Evolutionary conservation across 495 filamentous ascomycete genomes (phyloP).

Genomic region (Polyplosphaeria fusca): DNA sequence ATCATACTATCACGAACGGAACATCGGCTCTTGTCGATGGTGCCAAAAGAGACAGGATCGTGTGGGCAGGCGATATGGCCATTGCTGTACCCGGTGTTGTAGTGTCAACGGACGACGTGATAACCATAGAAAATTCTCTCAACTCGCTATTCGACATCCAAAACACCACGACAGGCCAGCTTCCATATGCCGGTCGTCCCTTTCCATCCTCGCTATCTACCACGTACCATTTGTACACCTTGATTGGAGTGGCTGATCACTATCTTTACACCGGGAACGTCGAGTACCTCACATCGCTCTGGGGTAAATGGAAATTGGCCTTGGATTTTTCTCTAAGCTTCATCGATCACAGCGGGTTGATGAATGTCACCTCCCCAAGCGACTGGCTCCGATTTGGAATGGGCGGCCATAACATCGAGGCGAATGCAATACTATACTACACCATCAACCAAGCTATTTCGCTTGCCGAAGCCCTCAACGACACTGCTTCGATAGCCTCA

Average conservation of each 20-base stretch:
- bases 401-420: constrained; percentile 52
- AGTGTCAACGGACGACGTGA: constrained; percentile 47
- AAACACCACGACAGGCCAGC: constrained; percentile 35
- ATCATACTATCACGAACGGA: constrained; percentile 52
- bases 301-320: constrained; percentile 32
- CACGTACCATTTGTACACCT: constrained; percentile 42
- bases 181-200: constrained; percentile 36
- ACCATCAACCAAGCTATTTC: constrained; percentile 39
- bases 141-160: constrained; percentile 47
- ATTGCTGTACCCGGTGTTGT: constrained; percentile 49
- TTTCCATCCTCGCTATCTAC: constrained; percentile 28
- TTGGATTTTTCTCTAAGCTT: constrained; percentile 34
- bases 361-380: constrained; percentile 32
- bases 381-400: constrained; percentile 49
- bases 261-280: constrained; percentile 37
- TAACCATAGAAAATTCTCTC: constrained; percentile 47
- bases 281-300: constrained; percentile 29
- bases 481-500: constrained; percentile 19
- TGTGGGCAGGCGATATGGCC: constrained; percentile 35
- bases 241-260: constrained; percentile 40
- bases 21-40: constrained; percentile 33
- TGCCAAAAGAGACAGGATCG: constrained; percentile 25
- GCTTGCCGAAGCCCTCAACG: constrained; percentile 39
- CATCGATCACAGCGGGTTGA: constrained; percentile 40
- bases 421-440: constrained; percentile 39